Evolutionary conservation across 2,329 filamentous ascomycete genomes (phyloP), one percentile per base, ranked within the genome.

Genomic region (Chrysoporthe austroafricana): DNA sequence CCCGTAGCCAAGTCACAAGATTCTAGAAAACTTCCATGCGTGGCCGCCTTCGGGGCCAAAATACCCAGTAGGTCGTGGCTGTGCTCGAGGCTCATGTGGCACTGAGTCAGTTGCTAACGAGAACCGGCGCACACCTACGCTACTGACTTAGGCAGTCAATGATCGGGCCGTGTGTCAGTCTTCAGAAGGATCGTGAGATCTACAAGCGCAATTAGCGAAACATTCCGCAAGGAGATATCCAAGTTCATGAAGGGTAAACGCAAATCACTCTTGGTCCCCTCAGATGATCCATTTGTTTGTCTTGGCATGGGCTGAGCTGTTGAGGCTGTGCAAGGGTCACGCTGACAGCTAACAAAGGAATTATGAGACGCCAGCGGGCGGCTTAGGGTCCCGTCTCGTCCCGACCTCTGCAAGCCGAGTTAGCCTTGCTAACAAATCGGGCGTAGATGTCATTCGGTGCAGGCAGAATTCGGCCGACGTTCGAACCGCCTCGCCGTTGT

Each of bases 261-360:
- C 50, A 21, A 13, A 3, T 32, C 26, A 13, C 2, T 54, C 26
- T 54, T 54, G 21, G 4, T 6, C 42, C 42, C n/a, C 50, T 64
- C 56, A 6, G 60, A 62, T 7, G 16, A 21, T 39, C 32, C n/a
- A 54, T 21, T 57, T 57, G 39, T 42, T 34, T 16, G 32, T 59
- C 48, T 68, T 68, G 66, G 50, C 52, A 48, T 63, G 59, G 58
- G 63, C 43, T 59, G 42, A 62, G 58, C 56, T 21, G 56, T 52
- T 58, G 66, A 63, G 66, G 66, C 66, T 59, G 63, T 68, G 66
- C 57, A 43, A 43, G 58, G 66, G 58, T 68, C 66, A 68, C 63
- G 63, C 58, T 68, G 63, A 48, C 62, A 44, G 32, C 11, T 48
- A 34, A 50, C 32, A 11, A 9, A 13, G 60, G 42, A 14, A 34